Base-by-base conservation (phyloP, 805 yeast species). In the Yarrowia sp. region DNA sequence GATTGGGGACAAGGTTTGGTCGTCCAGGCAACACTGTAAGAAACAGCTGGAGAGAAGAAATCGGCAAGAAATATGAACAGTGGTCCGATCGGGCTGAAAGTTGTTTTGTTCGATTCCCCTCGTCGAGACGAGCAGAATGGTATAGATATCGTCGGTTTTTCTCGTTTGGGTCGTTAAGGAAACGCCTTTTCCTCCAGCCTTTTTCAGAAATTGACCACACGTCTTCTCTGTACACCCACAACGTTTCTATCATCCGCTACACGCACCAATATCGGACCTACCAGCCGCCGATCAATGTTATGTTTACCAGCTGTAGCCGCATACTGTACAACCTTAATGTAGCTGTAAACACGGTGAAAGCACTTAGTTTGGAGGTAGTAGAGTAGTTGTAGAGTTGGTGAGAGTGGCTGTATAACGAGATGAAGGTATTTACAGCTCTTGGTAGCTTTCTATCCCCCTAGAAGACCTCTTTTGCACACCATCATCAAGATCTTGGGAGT, bases 231-330 rank as follows among this genome's bases (percentile, higher is more conserved):
- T 38, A 53, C 60, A 38, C 19, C 14, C 3, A 1, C 17, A 19
- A 6, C 2, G 13, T 36, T n/a, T 52, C 43, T 38, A 36, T 52
- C 40, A 6, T 14, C n/a, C 19, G 4, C 17, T 15, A 14, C 34
- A 53, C 46, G 33, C 33, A 19, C 17, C 43, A 17, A 52, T 19
- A 33, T 38, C 24, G 46, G 7, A 10, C 17, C 30, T 14, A 49
- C 14, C 13, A 19, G 7, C 19, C 20, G 58, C 43, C 43, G 43
- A 52, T 52, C 60, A 53, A 38, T 55, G 61, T 55, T 55, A 39
- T 55, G 61, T 55, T 55, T 55, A 55, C 30, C 61, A 3, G 61
- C 61, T 55, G 61, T 55, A 39, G 61, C 61, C 61, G 61, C 61
- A 55, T 55, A 40, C 61, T 55, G 61, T 55, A 55, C 20, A 39